These are phyloP conservation scores for Mycena latifolia DNA, from an alignment of 768 basidiomycete species.

Conservation along the genomic window DNA sequence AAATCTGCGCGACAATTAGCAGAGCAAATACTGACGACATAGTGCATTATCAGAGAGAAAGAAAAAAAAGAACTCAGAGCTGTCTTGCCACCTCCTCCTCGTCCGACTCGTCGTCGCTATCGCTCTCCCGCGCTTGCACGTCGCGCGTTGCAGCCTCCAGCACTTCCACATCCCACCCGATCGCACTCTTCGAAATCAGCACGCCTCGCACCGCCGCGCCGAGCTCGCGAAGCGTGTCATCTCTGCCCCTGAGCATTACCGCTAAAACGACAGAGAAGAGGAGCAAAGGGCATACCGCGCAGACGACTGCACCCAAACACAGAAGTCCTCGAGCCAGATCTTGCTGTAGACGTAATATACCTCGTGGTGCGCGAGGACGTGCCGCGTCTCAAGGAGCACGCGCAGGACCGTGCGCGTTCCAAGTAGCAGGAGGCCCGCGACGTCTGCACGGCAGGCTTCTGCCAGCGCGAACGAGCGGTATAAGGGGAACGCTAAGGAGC, in stretches of 20 bases:
- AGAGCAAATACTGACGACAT: not conserved
- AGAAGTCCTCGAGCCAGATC: constrained; percentile 89
- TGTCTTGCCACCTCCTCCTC: constrained; percentile 33
- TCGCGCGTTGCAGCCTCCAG: constrained; percentile 70
- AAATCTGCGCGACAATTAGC: not conserved
- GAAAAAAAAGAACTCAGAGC: constrained; percentile 6
- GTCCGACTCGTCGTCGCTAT: constrained; percentile 77
- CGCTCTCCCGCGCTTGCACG: constrained; percentile 54
- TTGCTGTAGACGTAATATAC: constrained; percentile 92
- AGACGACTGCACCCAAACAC: constrained; percentile 80
- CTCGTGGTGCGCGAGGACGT: constrained; percentile 83
- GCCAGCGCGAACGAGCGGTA: constrained; percentile 84
- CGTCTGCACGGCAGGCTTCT: constrained; percentile 75
- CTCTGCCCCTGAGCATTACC: constrained; percentile 57
- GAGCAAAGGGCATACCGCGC: constrained; percentile 65
- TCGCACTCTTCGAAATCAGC: constrained; percentile 61
- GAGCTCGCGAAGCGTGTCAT: constrained; percentile 63
- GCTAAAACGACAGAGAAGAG: not conserved
- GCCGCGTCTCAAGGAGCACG: constrained; percentile 78
- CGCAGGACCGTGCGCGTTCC: constrained; percentile 76
- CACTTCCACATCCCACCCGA: constrained; percentile 80
- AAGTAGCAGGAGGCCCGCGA: constrained; percentile 64
- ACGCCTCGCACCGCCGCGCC: constrained; percentile 55
- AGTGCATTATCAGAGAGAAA: not conserved
- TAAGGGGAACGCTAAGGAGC: constrained; percentile 81